phyloP scores from a whole-genome alignment of 164 flowering plant species.

The Platanus orientalis region DNA sequence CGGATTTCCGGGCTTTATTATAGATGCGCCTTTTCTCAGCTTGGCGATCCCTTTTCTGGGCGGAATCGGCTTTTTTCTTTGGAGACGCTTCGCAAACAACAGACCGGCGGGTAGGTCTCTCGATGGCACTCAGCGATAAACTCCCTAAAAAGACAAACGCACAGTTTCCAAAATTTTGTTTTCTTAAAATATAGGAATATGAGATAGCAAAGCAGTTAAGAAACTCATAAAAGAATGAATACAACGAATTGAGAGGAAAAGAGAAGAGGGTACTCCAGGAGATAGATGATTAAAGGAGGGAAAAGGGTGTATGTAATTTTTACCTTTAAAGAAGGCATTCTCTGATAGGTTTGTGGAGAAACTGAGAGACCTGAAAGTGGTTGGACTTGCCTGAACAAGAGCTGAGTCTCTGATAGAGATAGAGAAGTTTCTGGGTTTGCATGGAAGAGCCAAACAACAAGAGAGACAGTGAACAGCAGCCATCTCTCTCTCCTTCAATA shows the following conservation, averaged over 20 bases:
- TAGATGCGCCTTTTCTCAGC: conserved; percentile 81
- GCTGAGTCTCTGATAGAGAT: conserved; percentile 26
- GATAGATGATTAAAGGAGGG: background rate
- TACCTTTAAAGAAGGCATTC: conserved; percentile 40
- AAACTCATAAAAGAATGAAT: background rate
- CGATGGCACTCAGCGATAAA: conserved; percentile 31
- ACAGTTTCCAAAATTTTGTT: background rate
- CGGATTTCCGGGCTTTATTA: conserved; percentile 73
- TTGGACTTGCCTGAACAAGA: conserved; percentile 6
- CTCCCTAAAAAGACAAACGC: conserved; percentile 35
- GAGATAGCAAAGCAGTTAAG: background rate
- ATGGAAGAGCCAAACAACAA: conserved; percentile 32
- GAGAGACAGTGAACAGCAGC: conserved; percentile 28
- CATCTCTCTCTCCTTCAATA: conserved; percentile 20
- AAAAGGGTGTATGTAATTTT: background rate
- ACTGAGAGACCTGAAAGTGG: conserved; percentile 35
- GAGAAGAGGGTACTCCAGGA: background rate
- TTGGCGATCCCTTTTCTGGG: conserved; percentile 83
- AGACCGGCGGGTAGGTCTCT: conserved; percentile 34
- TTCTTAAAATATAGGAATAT: too few relatives aligned
- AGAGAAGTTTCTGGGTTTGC: conserved; percentile 30
- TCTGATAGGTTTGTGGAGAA: conserved; percentile 44
- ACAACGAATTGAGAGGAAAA: background rate
- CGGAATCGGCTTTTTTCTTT: conserved; percentile 67
- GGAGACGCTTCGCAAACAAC: conserved; percentile 79